Conservation (phyloP, 1,139 yeast genomes). For the Yamadazyma sp. region DNA sequence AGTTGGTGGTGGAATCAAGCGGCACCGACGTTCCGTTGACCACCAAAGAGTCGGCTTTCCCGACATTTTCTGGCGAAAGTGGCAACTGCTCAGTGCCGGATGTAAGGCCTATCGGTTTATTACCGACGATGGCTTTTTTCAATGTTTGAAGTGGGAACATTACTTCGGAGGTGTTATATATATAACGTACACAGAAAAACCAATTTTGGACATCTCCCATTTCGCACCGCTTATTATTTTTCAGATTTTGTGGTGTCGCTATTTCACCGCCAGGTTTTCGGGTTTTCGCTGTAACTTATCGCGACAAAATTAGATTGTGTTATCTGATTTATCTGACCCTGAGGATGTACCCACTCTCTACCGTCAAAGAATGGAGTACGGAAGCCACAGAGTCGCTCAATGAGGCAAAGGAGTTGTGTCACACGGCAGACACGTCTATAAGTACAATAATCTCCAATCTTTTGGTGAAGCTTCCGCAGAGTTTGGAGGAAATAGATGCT, state of each 20-base stretch:
- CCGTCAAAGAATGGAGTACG: slow-evolving; percentile 5
- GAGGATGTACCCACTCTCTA: not conserved
- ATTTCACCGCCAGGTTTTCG: too few relatives aligned
- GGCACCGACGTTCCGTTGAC: slow-evolving; percentile 27
- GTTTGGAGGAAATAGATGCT: slow-evolving; percentile 23
- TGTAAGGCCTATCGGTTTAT: slow-evolving; percentile 24
- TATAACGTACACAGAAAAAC: too few relatives aligned
- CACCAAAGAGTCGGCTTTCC: slow-evolving; percentile 36
- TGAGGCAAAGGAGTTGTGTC: slow-evolving; percentile 32
- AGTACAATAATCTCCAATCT: slow-evolving; percentile 5
- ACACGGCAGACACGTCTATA: slow-evolving; percentile 31
- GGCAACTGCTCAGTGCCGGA: not conserved
- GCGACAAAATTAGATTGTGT: too few relatives aligned
- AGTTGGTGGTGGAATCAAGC: slow-evolving; percentile 54
- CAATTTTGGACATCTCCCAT: not conserved
- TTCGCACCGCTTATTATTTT: not conserved
- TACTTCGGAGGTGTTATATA: not conserved
- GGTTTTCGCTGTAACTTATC: too few relatives aligned
- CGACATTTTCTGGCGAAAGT: slow-evolving; percentile 25
- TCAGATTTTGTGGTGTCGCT: too few relatives aligned
- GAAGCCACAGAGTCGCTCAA: slow-evolving; percentile 22
- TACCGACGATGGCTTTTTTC: slow-evolving; percentile 9
- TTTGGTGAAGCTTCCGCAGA: slow-evolving; percentile 22
- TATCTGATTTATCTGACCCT: too few relatives aligned
- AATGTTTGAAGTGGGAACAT: slow-evolving; percentile 9